phyloP scores from a whole-genome alignment of 257 asterid genomes.

The Primulina tabacum region DNA sequence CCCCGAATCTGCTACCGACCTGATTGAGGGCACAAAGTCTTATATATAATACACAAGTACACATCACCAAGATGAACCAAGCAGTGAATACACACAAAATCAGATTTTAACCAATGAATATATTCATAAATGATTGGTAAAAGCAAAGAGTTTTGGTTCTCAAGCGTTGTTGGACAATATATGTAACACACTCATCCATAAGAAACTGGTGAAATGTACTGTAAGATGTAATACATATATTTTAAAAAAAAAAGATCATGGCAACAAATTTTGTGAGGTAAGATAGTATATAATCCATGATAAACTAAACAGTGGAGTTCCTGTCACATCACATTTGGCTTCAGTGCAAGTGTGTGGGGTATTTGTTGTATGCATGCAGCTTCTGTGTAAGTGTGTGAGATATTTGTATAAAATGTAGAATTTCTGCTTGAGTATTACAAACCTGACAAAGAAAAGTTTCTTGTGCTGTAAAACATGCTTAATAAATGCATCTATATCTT shows the following conservation, averaged over 20 bases:
- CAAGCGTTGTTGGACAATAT: neutral
- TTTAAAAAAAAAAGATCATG: neutral
- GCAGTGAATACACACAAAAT: neutral
- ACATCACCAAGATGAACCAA: neutral
- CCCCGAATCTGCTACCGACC: conserved; percentile 99
- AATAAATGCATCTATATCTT: too few species aligned
- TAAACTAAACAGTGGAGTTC: neutral
- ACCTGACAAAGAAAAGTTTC: neutral
- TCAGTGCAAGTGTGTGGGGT: too few species aligned
- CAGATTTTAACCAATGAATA: too few species aligned
- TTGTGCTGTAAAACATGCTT: neutral
- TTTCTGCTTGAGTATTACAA: neutral
- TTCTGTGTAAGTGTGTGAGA: neutral
- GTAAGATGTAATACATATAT: neutral
- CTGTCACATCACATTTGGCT: neutral
- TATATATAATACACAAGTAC: conserved; percentile 7
- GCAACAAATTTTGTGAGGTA: neutral
- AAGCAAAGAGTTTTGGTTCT: neutral
- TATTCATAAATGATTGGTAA: too few species aligned
- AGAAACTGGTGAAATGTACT: neutral
- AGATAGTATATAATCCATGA: neutral
- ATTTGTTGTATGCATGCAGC: neutral
- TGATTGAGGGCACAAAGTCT: conserved; percentile 27
- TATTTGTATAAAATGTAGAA: neutral
- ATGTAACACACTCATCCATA: too few species aligned